A percentile compares a stretch with the other conserved stretches of the same genome.
Evolutionary conservation across 2,329 filamentous ascomycete genomes (phyloP).

Genomic region (Rhynchosporium secalis): DNA sequence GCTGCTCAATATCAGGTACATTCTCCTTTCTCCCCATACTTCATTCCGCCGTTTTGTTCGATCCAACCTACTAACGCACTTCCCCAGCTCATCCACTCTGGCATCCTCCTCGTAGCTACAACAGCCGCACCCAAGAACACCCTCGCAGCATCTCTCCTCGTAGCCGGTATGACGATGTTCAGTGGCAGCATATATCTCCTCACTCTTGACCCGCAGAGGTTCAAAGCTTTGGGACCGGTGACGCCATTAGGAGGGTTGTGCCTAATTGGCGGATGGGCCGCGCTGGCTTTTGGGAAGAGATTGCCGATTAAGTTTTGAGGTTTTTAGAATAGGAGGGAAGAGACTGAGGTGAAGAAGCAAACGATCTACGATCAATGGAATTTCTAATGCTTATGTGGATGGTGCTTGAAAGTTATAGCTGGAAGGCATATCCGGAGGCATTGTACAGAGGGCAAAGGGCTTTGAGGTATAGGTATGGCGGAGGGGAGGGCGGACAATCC

Average conservation of each 20-base stretch:
- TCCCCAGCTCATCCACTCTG: slow-evolving; percentile 60
- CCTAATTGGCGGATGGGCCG: slow-evolving; percentile 59
- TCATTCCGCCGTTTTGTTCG: too few species aligned
- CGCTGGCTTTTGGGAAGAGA: slow-evolving; percentile 36
- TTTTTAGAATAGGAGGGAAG: slow-evolving; percentile 14
- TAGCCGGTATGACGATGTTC: slow-evolving; percentile 67
- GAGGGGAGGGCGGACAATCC: too few species aligned
- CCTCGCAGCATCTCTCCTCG: slow-evolving; percentile 58
- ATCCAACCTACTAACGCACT: neutral
- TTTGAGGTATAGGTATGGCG: too few species aligned
- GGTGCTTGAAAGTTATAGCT: neutral
- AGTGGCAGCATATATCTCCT: slow-evolving; percentile 65
- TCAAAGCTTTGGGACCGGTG: slow-evolving; percentile 61
- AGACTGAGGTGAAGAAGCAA: neutral
- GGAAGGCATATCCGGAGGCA: too few species aligned
- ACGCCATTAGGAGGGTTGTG: slow-evolving; percentile 65
- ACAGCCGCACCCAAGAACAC: slow-evolving; percentile 54
- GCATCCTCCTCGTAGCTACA: slow-evolving; percentile 57
- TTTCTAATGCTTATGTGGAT: neutral
- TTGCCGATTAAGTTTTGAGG: slow-evolving; percentile 40
- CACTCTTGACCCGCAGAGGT: slow-evolving; percentile 59
- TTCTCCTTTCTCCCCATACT: neutral
- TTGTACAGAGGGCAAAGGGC: too few species aligned
- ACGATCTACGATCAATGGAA: neutral
- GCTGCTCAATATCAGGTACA: slow-evolving; percentile 67